Base-by-base conservation (phyloP, 768 basidiomycete genomes). In the Lactifluus subvellereus region DNA sequence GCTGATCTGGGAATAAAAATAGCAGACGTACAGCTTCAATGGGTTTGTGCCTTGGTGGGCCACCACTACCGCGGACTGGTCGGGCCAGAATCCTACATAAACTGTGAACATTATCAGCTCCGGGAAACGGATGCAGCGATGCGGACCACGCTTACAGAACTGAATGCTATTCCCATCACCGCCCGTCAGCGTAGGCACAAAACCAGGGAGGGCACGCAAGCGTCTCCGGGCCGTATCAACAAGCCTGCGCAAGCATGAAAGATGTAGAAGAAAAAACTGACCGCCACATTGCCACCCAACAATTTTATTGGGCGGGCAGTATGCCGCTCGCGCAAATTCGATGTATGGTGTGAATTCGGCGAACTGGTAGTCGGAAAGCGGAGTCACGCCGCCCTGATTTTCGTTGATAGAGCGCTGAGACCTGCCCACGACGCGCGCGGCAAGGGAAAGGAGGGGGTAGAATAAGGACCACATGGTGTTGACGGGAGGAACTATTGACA, bases 321-420 rank as follows among this genome's bases (percentile, higher is more conserved):
- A 84, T 10, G 82, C 79, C 6, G 83, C 84, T 22, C 80, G 74
- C 42, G 84, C 81, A 70, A 84, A 80, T 68, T 81, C 74, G 0
- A 79, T 77, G 60, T 75, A 83, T 10, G 82, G 80, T 0, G 75
- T 72, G 40, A 81, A 74, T 27, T 66, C 72, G 7, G 74, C 55
- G 53, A 82, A 69, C 59, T 78, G 72, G 0, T 67, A 48, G 0
- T 73, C 18, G 0, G 79, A 59, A 42, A 77, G 59, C 32, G 62
- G 45, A 16, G 66, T 72, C 53, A 74, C 71, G 14, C 35, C 9
- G 13, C 16, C 37, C 6, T 33, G 4, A 18, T 10, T n/a, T 35
- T 14, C 6, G 20, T 58, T 47, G 20, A 51, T 7, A 4, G 32
- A n/a, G 2, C 40, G 20, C 18, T 35, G 42, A 16, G 59, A 14